Conservation (phyloP, 768 basidiomycete species). For the Tylopilus rubrobrunneus region DNA sequence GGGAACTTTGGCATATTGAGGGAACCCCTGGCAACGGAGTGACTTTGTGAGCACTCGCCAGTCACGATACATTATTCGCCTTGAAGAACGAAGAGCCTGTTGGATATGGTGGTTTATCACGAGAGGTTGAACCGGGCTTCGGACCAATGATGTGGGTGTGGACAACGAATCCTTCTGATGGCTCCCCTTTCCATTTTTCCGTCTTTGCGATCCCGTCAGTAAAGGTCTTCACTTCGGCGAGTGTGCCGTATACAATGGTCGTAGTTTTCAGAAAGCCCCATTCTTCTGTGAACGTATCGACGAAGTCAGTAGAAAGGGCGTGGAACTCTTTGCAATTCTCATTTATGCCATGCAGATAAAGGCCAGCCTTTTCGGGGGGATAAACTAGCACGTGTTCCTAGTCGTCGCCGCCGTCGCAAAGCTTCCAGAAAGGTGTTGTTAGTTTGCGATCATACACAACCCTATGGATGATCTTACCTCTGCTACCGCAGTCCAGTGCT, state of each 20-base stretch:
- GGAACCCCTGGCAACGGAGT: constrained; percentile 47
- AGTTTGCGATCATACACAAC: not conserved
- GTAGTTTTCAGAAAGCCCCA: constrained; percentile 90
- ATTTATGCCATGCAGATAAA: constrained; percentile 93
- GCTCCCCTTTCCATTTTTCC: constrained; percentile 79
- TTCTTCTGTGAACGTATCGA: constrained; percentile 78
- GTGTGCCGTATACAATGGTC: constrained; percentile 48
- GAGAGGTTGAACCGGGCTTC: constrained; percentile 30
- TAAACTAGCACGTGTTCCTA: constrained; percentile 95
- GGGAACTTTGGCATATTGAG: constrained; percentile 41
- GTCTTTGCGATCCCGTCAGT: constrained; percentile 60
- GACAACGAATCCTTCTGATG: constrained; percentile 93
- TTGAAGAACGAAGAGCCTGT: constrained; percentile 92
- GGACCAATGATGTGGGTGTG: constrained; percentile 60
- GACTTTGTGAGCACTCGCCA: constrained; percentile 92
- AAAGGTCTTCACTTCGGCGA: constrained; percentile 70
- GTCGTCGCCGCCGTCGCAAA: constrained; percentile 94
- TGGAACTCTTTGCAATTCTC: constrained; percentile 58
- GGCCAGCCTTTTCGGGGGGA: constrained; percentile 75
- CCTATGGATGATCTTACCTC: constrained; percentile 55
- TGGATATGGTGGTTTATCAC: constrained; percentile 56
- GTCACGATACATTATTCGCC: constrained; percentile 98
- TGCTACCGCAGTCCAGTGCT: constrained; percentile 84
- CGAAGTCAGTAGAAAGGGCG: constrained; percentile 61
- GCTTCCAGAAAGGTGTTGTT: constrained; percentile 40